phyloP scores from a whole-genome alignment of 2,329 filamentous ascomycete genomes.

The Cladosporium sp. region DNA sequence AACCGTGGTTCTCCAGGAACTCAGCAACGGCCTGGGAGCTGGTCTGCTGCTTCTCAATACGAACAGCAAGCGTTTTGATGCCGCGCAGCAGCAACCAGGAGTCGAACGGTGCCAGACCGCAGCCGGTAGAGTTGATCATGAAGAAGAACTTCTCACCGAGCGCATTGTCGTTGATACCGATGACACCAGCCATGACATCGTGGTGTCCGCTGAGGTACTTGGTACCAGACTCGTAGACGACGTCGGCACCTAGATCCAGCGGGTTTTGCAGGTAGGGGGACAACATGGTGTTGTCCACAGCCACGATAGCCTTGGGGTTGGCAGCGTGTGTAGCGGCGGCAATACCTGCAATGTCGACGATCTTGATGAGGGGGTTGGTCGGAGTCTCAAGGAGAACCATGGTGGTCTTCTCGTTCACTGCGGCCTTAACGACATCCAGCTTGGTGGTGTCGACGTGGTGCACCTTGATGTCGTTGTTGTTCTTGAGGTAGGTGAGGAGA shows the following conservation, averaged over 20 bases:
- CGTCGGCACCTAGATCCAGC: slow-evolving; percentile 88
- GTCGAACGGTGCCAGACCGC: slow-evolving; percentile 91
- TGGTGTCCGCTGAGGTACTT: slow-evolving; percentile 98
- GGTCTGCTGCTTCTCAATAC: slow-evolving; percentile 97
- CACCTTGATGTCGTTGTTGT: slow-evolving; percentile 86
- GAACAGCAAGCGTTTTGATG: slow-evolving; percentile 93
- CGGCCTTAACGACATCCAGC: slow-evolving; percentile 66
- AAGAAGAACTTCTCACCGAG: slow-evolving; percentile 92
- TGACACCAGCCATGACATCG: slow-evolving; percentile 97
- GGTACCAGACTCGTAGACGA: slow-evolving; percentile 96
- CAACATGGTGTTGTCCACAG: slow-evolving; percentile 99
- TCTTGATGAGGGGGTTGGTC: slow-evolving; percentile 97
- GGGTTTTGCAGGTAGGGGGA: slow-evolving; percentile 93
- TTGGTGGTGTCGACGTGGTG: slow-evolving; percentile 95
- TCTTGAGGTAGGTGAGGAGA: slow-evolving; percentile 85
- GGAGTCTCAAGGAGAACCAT: slow-evolving; percentile 97
- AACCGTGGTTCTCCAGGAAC: slow-evolving; percentile 87
- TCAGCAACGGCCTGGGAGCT: slow-evolving; percentile 89
- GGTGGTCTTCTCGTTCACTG: slow-evolving; percentile 76
- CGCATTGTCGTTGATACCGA: slow-evolving; percentile 80
- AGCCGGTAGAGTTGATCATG: slow-evolving; percentile 94
- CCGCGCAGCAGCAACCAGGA: slow-evolving; percentile 93
- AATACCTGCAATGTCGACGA: slow-evolving; percentile 86
- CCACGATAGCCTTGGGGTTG: slow-evolving; percentile 77
- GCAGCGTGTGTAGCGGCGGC: slow-evolving; percentile 72